These are phyloP conservation scores for Kwoniella dendrophila DNA, from an alignment of 768 basidiomycete genomes.

Conservation along the genomic window DNA sequence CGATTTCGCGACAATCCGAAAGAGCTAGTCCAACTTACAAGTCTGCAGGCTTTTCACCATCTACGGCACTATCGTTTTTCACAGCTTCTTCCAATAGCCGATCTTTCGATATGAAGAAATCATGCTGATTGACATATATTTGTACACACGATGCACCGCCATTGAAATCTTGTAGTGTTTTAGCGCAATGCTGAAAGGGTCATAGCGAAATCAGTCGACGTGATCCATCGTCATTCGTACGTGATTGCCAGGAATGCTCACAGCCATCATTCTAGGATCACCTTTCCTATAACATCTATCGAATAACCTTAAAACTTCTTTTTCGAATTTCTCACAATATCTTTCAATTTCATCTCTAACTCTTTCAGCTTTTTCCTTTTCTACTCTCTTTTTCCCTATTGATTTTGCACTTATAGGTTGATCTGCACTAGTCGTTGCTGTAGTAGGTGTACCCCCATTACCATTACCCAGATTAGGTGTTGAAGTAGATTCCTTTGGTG, in stretches of 20 bases:
- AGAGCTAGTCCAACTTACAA: constrained; percentile 32
- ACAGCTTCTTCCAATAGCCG: constrained; percentile 64
- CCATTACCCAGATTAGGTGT: no score
- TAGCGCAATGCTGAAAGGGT: constrained; percentile 81
- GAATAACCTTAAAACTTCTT: constrained; percentile 94
- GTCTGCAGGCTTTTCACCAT: constrained; percentile 20
- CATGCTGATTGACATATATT: constrained; percentile 98
- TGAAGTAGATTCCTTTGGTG: constrained; percentile 27
- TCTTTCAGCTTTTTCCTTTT: constrained; percentile 68
- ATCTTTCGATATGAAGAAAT: constrained; percentile 90
- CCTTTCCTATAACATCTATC: constrained; percentile 94
- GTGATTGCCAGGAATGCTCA: no score
- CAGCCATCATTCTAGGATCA: constrained; percentile 99
- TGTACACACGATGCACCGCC: constrained; percentile 95
- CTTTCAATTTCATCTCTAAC: constrained; percentile 90
- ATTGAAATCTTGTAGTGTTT: constrained; percentile 95
- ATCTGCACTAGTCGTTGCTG: constrained; percentile 6
- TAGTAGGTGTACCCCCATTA: constrained; percentile 1
- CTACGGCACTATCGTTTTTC: constrained; percentile 59
- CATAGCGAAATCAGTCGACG: not conserved
- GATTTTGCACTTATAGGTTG: constrained; percentile 61
- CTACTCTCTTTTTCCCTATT: constrained; percentile 67
- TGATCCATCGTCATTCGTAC: not conserved
- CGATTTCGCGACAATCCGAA: not conserved
- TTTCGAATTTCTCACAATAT: constrained; percentile 98